phyloP scores from a whole-genome alignment of 495 filamentous ascomycete species.

The Hamigera avellanea region DNA sequence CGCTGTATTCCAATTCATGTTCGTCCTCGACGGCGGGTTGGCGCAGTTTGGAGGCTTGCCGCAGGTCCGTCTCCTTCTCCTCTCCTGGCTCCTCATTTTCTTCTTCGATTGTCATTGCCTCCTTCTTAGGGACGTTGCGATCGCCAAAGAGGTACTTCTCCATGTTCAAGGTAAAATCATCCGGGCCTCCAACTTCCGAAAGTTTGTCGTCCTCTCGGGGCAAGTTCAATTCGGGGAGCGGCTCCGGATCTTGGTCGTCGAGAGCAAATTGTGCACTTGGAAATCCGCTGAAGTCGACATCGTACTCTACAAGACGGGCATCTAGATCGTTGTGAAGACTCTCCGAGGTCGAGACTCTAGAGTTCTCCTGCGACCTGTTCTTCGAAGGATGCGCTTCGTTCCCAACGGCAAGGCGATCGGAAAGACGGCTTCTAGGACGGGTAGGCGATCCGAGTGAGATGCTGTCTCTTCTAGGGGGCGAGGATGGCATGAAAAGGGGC shows the following conservation, averaged over 20 bases:
- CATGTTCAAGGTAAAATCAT: conserved; percentile 41
- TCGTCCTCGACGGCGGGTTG: conserved; percentile 27
- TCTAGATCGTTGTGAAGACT: conserved; percentile 25
- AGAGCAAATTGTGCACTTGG: conserved; percentile 22
- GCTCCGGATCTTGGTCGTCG: conserved; percentile 13
- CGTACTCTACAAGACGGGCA: conserved; percentile 33
- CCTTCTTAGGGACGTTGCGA: conserved; percentile 35
- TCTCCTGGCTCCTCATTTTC: conserved; percentile 10
- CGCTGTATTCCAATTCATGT: conserved; percentile 28
- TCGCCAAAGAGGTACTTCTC: conserved; percentile 40
- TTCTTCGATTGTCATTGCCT: conserved; percentile 9
- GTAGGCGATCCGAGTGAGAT: conserved; percentile 13
- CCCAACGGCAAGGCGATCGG: conserved; percentile 5
- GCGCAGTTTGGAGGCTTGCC: conserved; percentile 10
- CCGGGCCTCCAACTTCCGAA: conserved; percentile 39
- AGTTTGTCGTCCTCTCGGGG: conserved; percentile 18
- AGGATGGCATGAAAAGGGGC: conserved; percentile 28
- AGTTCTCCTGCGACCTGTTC: conserved; percentile 9
- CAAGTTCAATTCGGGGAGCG: conserved; percentile 17
- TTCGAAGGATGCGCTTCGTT: conserved; percentile 8
- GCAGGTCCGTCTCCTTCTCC: conserved; percentile 4
- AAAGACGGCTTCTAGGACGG: conserved; percentile 14
- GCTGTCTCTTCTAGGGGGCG: conserved; percentile 14
- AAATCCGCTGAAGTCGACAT: conserved; percentile 34
- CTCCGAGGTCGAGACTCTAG: conserved; percentile 14